Evolutionary conservation across 352 stramenopile species (phyloP).

Genomic region (Pythium oligandrum): DNA sequence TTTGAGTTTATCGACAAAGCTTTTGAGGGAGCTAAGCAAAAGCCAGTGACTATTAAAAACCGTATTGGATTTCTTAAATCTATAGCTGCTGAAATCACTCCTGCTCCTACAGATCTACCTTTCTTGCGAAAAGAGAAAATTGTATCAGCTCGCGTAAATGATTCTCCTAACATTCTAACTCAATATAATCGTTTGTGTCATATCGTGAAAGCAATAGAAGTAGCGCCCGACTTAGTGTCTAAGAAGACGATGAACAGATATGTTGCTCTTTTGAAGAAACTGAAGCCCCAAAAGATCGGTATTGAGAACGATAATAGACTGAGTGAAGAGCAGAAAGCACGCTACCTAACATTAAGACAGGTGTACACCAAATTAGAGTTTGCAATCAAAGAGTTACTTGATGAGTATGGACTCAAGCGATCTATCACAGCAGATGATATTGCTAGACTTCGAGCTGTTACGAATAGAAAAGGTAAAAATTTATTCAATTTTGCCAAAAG

Average conservation of each 20-base stretch:
- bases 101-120: slow-evolving; percentile 2
- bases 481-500: slow-evolving; percentile 10
- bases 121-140: slow-evolving; percentile 10
- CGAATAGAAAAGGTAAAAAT: slow-evolving; percentile 7
- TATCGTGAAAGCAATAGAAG: slow-evolving; percentile 8
- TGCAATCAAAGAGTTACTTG: slow-evolving; percentile 6
- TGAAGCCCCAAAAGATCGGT: slow-evolving; percentile 7
- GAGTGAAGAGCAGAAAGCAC: slow-evolving; percentile 7
- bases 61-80: slow-evolving; percentile 9
- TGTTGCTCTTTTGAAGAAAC: slow-evolving; percentile 8
- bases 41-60: slow-evolving; percentile 4
- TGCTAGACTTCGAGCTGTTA: slow-evolving; percentile 6
- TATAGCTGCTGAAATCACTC: slow-evolving; percentile 7
- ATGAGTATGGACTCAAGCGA: slow-evolving; percentile 7
- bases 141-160: slow-evolving; percentile 9
- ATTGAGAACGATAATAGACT: slow-evolving; percentile 10
- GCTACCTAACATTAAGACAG: slow-evolving; percentile 10
- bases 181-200: slow-evolving; percentile 11
- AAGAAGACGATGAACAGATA: slow-evolving; percentile 11
- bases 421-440: slow-evolving; percentile 8
- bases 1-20: slow-evolving; percentile 9
- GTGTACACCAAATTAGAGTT: slow-evolving; percentile 6
- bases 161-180: slow-evolving; percentile 9
- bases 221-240: slow-evolving; percentile 3
- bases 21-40: slow-evolving; percentile 6